Base-by-base conservation (phyloP, 192 early-diverging fungal species). In the Chytriomyces confervae region DNA sequence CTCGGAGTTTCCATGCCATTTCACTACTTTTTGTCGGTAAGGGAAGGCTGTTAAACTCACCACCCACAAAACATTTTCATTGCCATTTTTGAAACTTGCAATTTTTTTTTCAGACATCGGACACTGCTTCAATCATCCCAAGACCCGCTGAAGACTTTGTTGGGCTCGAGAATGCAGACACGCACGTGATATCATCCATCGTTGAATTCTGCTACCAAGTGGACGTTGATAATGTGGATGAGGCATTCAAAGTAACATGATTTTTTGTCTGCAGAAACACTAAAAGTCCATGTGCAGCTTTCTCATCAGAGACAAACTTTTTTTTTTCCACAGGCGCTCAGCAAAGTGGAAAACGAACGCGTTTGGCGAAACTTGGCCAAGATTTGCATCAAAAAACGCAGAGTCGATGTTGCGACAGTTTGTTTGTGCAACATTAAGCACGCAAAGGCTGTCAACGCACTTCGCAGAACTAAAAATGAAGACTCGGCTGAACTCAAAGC, bases 321-420 rank as follows among this genome's bases (percentile, higher is more conserved):
- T 23, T 9, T 7, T 68, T 53, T 63, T 50, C 2, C 45, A 0
- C 53, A 86, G 83, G 76, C 85, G 16, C 65, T 88, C 7, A 78
- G 81, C 44, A 69, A 79, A 29, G 78, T 87, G 10, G 80, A 81
- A 27, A 85, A 84, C 61, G 77, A 83, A 13, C 72, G 77, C 16
- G 81, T 87, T 10, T 89, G 88, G 88, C 74, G 77, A 61, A 85
- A 79, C 74, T 62, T 89, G 47, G 86, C 86, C 43, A 80, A 79
- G 29, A 83, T 88, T 27, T 89, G 86, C 66, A 73, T 89, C 36
- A 89, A 89, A 68, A 79, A 71, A 4, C 60, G 80, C 13, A 61
- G 83, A 18, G 68, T 79, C 6, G 82, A 84, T 47, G 78, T 88
- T 23, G 86, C 86, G 0, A 57, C 65, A 5, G 29, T 80, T 11